Conservation (phyloP, 2,329 filamentous ascomycete genomes). For the Fusarium foetens region DNA sequence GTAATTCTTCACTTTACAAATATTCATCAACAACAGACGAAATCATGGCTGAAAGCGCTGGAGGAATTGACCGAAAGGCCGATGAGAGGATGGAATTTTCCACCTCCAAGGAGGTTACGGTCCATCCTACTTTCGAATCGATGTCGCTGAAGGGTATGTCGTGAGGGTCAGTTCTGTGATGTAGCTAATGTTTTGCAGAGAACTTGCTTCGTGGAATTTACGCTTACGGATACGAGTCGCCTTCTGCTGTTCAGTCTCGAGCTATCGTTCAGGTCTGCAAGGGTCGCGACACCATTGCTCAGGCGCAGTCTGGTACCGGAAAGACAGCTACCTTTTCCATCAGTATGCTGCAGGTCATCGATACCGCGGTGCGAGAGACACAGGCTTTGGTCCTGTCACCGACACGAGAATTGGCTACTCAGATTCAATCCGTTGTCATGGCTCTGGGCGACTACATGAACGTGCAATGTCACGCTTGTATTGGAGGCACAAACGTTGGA, state of each 20-base stretch:
- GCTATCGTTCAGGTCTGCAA: slow-evolving; percentile 99
- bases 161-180: background rate
- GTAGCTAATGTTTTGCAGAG: slow-evolving; percentile 60
- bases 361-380: slow-evolving; percentile 90
- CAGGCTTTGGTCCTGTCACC: slow-evolving; percentile 96
- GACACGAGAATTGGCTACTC: slow-evolving; percentile 94
- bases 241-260: slow-evolving; percentile 95
- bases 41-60: slow-evolving; percentile 85
- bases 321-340: slow-evolving; percentile 98
- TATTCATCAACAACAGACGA: slow-evolving; percentile 8
- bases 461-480: slow-evolving; percentile 98
- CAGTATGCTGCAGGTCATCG: slow-evolving; percentile 94
- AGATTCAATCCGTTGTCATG: slow-evolving; percentile 99
- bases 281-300: slow-evolving; percentile 97
- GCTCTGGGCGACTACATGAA: slow-evolving; percentile 99
- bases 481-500: slow-evolving; percentile 96
- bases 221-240: slow-evolving; percentile 98
- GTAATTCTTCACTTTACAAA: slow-evolving; percentile 1
- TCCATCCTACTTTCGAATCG: slow-evolving; percentile 91
- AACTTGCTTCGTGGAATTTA: slow-evolving; percentile 97
- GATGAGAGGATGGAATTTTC: slow-evolving; percentile 98
- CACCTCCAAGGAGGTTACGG: slow-evolving; percentile 97
- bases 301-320: slow-evolving; percentile 96
- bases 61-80: slow-evolving; percentile 84
- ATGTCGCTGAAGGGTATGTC: slow-evolving; percentile 88